Evolutionary conservation across 768 basidiomycete genomes (phyloP), one percentile per base, ranked within the genome.

Genomic region (Pleurotus cornucopiae): DNA sequence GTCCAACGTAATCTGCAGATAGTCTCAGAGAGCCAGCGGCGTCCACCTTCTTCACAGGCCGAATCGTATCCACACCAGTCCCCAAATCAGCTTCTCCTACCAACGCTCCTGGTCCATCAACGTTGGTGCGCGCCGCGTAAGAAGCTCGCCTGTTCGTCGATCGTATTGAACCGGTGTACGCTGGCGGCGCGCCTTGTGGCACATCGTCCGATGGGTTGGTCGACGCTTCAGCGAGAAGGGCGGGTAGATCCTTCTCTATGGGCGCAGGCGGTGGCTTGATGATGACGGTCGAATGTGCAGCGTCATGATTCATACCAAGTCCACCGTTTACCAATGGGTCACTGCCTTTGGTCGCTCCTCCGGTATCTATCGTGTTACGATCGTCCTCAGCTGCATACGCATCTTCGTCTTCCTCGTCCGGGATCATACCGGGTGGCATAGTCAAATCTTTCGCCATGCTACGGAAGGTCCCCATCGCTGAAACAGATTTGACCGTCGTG

Each of bases 11-110:
- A 62, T 91, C 94, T 7, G 84, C 79, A 0, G 92, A 93, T 16
- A 90, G 68, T 58, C 86, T 76, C 12, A 93, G 71, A 4, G 92
- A 94, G 3, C 87, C 84, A 9, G 79, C 76, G 4, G 87, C 79
- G 67, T 97, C 94, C 26, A 96, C 86, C 64, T 91, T 92, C 80
- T 95, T 96, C 59, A 96, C 85, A 0, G 95, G 94, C 52, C 94
- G 81, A 63, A 98, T 92, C 1, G 95, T 98, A 63, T 91, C 91
- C 45, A 90, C 77, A 39, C 93, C 93, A 52, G 78, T 89, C 14
- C 92, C 93, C n/a, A 95, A 66, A 69, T 95, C 94, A 9, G 86
- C 91, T 62, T 86, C 86, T 43, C 81, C 81, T 63, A 94, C 72
- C 6, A 93, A 74, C 0, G 91, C 93, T 9, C 94, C 93, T 12